Conservation (phyloP, 176 grass and related monocot species). For the Alloteropsis semialata region DNA sequence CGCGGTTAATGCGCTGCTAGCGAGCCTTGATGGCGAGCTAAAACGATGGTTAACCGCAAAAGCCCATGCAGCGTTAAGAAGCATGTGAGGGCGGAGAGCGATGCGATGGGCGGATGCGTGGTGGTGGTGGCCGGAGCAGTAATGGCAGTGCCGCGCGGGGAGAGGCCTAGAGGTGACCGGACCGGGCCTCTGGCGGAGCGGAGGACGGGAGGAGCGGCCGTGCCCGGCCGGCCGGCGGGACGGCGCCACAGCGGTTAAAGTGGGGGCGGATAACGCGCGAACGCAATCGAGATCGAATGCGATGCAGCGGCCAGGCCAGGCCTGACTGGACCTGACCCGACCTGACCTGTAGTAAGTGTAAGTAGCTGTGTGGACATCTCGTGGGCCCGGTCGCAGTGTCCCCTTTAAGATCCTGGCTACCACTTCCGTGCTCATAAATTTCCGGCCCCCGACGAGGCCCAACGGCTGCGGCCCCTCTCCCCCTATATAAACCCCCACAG, state of each 20-base stretch:
- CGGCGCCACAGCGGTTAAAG: neutral
- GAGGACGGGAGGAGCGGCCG: too few species aligned
- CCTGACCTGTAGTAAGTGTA: constrained; percentile 43
- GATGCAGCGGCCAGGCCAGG: neutral
- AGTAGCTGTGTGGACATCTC: constrained; percentile 45
- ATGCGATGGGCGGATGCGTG: neutral
- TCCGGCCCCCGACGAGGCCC: constrained; percentile 18
- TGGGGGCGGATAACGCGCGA: neutral
- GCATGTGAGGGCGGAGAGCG: constrained; percentile 45
- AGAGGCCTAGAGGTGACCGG: constrained; percentile 35
- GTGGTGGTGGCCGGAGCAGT: constrained; percentile 10
- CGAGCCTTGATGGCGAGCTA: constrained; percentile 19
- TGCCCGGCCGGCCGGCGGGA: too few species aligned
- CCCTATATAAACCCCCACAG: constrained; percentile 63
- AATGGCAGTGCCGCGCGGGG: neutral
- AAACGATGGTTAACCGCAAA: constrained; percentile 57
- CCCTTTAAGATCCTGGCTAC: constrained; percentile 78
- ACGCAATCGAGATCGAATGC: constrained; percentile 29
- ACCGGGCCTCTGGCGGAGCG: neutral
- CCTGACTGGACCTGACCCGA: neutral
- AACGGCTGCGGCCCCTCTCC: neutral
- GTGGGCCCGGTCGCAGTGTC: constrained; percentile 57
- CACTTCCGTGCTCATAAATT: constrained; percentile 78
- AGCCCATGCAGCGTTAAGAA: constrained; percentile 44
- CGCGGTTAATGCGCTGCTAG: neutral